phyloP scores from a whole-genome alignment of 768 basidiomycete species.

The Agaricus subrufescens region DNA sequence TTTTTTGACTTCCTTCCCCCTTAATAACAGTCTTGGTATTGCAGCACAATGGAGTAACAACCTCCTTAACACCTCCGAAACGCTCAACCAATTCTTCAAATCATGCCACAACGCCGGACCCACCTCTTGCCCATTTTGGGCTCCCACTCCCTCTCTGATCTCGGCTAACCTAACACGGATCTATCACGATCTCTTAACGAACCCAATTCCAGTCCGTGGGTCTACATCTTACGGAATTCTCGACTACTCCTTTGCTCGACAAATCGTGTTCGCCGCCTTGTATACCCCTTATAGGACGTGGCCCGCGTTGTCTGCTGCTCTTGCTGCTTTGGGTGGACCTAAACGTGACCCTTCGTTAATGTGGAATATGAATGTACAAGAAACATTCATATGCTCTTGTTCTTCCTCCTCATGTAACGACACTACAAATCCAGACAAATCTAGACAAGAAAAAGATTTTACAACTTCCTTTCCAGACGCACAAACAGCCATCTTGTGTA shows the following conservation, averaged over 20 bases:
- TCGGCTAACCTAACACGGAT: conserved; percentile 29
- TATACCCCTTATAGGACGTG: conserved; percentile 32
- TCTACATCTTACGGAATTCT: conserved; percentile 28
- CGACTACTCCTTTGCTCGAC: conserved; percentile 27
- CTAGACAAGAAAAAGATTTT: conserved; percentile 2
- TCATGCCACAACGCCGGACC: conserved; percentile 34
- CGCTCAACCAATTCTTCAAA: conserved; percentile 28
- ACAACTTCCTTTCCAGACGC: conserved; percentile 15
- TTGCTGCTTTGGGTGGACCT: conserved; percentile 26
- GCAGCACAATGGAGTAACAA: conserved; percentile 31
- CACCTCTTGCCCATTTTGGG: conserved; percentile 31
- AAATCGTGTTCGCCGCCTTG: conserved; percentile 25
- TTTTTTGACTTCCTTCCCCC: neutral
- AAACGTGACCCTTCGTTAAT: conserved; percentile 24
- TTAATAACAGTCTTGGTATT: neutral
- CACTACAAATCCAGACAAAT: conserved; percentile 14
- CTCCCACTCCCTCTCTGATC: conserved; percentile 27
- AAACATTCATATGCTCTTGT: conserved; percentile 23
- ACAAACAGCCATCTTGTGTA: conserved; percentile 23
- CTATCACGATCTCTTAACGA: conserved; percentile 23
- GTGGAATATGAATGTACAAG: conserved; percentile 15
- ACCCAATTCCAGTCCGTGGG: conserved; percentile 30
- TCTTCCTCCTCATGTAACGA: neutral
- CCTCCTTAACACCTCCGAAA: conserved; percentile 32
- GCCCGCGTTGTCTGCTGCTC: conserved; percentile 26